Percentiles rank a stretch among this genome's conserved stretches.
phyloP scores from a whole-genome alignment of 768 basidiomycete genomes.

The Auriculariales sp. region DNA sequence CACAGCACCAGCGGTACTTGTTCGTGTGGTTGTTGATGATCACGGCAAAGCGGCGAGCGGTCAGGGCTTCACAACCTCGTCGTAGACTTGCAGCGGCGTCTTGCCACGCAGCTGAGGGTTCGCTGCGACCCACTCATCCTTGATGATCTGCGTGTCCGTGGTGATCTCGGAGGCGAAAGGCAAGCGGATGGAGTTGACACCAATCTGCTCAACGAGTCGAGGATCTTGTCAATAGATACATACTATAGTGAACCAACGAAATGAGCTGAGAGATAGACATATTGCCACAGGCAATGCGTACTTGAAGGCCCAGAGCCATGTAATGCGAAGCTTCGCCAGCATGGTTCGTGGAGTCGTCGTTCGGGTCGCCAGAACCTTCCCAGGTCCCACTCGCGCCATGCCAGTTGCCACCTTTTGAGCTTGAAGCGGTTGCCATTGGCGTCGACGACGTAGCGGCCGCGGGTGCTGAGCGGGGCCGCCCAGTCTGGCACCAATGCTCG shows the following conservation, averaged over 20 bases:
- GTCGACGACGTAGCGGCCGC: slow-evolving; percentile 6
- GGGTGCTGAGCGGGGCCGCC: slow-evolving; percentile 6
- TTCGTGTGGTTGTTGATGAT: slow-evolving; percentile 6
- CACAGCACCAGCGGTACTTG: slow-evolving; percentile 6
- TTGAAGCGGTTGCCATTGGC: slow-evolving; percentile 5
- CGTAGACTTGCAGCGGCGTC: slow-evolving; percentile 6
- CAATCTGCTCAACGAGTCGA: slow-evolving; percentile 4
- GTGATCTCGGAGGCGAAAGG: slow-evolving; percentile 7
- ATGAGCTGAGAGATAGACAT: too few species aligned
- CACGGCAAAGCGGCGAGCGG: slow-evolving; percentile 4
- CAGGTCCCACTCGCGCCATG: slow-evolving; percentile 5
- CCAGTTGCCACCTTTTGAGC: slow-evolving; percentile 5
- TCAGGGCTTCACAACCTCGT: slow-evolving; percentile 4
- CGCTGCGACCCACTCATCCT: slow-evolving; percentile 2
- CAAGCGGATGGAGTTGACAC: slow-evolving; percentile 6
- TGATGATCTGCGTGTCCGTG: background rate
- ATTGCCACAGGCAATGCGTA: too few species aligned
- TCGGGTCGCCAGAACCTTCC: slow-evolving; percentile 4
- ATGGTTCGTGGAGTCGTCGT: slow-evolving; percentile 4
- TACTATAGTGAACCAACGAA: too few species aligned
- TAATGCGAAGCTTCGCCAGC: slow-evolving; percentile 1
- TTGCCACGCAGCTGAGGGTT: slow-evolving; percentile 5
- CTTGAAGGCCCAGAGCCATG: slow-evolving; percentile 2
- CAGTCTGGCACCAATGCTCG: slow-evolving; percentile 2
- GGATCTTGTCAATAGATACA: slow-evolving; percentile 2